A percentile compares a stretch with the other conserved stretches of the same genome.
Evolutionary conservation across 1,139 yeast genomes (phyloP).

Genomic region (Pichia sp.): DNA sequence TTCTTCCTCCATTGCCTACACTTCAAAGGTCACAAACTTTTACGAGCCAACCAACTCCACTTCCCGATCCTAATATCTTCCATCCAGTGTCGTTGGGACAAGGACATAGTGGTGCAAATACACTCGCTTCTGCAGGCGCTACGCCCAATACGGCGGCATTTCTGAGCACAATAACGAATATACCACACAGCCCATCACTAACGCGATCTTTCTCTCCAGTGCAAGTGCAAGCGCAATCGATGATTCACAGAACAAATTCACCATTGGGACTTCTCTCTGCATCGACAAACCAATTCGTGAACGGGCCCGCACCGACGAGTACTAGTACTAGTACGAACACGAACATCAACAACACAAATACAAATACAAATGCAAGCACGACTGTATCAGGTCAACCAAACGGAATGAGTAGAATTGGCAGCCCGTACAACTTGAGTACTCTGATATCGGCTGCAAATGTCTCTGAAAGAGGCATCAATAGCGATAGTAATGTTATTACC

Average conservation of each 20-base stretch:
- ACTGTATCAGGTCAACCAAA: background rate
- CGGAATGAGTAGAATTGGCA: background rate
- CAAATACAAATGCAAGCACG: background rate
- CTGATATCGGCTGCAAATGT: slow-evolving; percentile 13
- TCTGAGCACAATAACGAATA: background rate
- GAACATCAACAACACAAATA: background rate
- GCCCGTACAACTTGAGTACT: slow-evolving; percentile 8
- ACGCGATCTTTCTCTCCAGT: slow-evolving; percentile 2
- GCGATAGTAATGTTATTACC: background rate
- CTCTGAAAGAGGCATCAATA: background rate
- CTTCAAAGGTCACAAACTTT: background rate
- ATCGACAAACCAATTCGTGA: background rate
- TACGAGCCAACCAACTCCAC: no score
- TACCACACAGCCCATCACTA: background rate
- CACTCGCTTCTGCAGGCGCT: background rate
- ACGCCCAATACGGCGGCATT: background rate
- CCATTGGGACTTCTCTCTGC: background rate
- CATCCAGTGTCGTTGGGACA: background rate
- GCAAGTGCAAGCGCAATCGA: background rate
- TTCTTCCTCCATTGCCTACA: background rate
- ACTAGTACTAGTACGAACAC: slow-evolving; percentile 2
- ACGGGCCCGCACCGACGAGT: background rate
- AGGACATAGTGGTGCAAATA: no score
- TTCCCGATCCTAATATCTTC: background rate
- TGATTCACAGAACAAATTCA: background rate